Evolutionary conservation across 768 basidiomycete genomes (phyloP).

Genomic region (Nevesoporus exiguus): DNA sequence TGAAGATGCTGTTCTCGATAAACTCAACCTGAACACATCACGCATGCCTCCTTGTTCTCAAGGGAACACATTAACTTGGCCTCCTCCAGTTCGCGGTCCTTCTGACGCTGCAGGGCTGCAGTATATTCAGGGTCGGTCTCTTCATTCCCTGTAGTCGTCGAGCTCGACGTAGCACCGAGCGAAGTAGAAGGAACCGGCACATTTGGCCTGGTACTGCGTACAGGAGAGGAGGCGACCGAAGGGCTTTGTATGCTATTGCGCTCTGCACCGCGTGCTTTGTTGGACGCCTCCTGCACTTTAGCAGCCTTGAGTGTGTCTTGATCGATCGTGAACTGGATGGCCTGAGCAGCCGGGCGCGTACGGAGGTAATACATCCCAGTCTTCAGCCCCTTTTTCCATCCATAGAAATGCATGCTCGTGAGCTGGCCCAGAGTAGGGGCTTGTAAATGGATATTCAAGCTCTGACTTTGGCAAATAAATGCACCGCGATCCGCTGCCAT

Average conservation of each 20-base stretch:
- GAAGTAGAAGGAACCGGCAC: conserved; percentile 26
- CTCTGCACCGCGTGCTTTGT: conserved; percentile 16
- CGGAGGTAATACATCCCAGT: conserved; percentile 99
- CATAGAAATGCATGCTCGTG: conserved; percentile 97
- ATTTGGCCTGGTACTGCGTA: conserved; percentile 31
- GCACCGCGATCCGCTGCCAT: conserved; percentile 98
- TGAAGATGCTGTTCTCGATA: not conserved
- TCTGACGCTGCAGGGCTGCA: conserved; percentile 67
- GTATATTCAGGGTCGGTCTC: conserved; percentile 67
- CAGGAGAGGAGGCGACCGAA: conserved; percentile 27
- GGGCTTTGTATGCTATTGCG: conserved; percentile 22
- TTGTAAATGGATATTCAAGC: conserved; percentile 89
- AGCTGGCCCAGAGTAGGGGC: conserved; percentile 88
- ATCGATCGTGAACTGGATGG: conserved; percentile 97
- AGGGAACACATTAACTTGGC: conserved; percentile 80
- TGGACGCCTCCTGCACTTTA: conserved; percentile 23
- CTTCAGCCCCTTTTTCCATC: conserved; percentile 99
- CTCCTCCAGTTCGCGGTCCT: conserved; percentile 73
- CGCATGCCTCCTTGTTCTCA: conserved; percentile 91
- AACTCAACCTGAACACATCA: conserved; percentile 83
- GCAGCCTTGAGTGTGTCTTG: conserved; percentile 68
- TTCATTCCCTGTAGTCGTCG: conserved; percentile 33
- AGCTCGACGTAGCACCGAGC: conserved; percentile 9
- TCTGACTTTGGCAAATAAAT: conserved; percentile 96
- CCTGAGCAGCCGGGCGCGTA: conserved; percentile 90